These are phyloP conservation scores for Eucalyptus rudis DNA, from an alignment of 345 rosid genomes.

Conservation along the genomic window DNA sequence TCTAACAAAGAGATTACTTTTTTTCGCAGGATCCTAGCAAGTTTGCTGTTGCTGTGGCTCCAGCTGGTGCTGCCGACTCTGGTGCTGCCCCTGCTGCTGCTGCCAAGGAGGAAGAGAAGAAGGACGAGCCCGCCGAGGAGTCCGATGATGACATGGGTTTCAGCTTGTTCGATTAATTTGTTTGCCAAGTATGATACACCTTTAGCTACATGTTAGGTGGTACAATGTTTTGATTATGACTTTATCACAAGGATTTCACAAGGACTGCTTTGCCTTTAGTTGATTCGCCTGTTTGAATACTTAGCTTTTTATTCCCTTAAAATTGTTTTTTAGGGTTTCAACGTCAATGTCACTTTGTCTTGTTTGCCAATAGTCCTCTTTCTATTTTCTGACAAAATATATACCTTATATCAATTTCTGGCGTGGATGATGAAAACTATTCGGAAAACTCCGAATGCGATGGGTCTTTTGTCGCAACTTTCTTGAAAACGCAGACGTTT, in stretches of 20 bases:
- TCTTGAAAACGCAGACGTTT: not conserved
- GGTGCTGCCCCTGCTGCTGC: conserved; percentile 23
- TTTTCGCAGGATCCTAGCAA: conserved; percentile 64
- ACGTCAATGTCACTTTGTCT: not conserved
- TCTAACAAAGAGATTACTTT: not conserved
- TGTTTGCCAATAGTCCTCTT: not conserved
- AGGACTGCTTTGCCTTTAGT: not conserved
- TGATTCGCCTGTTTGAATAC: not conserved
- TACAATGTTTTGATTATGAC: not conserved
- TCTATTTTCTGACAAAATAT: not conserved
- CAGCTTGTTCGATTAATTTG: conserved; percentile 51
- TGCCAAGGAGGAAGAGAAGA: conserved; percentile 57
- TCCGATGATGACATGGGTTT: conserved; percentile 94
- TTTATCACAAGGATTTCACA: not conserved
- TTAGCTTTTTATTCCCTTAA: not conserved
- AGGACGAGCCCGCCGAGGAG: conserved; percentile 67
- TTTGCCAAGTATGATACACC: not conserved
- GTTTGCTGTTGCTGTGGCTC: conserved; percentile 43
- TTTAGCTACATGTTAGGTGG: not conserved
- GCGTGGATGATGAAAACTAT: not conserved
- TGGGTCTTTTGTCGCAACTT: not conserved
- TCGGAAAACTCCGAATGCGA: not conserved
- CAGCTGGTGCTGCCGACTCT: conserved; percentile 9
- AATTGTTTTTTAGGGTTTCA: not conserved
- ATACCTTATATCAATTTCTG: not conserved